Evolutionary conservation across 1,284 basidiomycete species (phyloP).

Genomic region (Rhodotorula mucilaginosa): DNA sequence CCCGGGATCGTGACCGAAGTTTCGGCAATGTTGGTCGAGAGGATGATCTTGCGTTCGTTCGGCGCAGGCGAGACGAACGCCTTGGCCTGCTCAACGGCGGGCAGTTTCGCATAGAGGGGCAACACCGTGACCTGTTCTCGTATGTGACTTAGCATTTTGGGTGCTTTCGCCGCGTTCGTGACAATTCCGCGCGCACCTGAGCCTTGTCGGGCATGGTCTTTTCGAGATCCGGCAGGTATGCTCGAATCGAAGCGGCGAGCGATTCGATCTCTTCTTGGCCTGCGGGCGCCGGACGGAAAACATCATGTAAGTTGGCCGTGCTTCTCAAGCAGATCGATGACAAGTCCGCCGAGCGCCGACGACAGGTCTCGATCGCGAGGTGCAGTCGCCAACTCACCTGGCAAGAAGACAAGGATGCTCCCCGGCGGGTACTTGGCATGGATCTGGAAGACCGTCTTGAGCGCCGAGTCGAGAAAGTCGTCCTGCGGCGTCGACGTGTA

Average conservation of each 20-base stretch:
- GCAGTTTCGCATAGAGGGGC: conserved; percentile 80
- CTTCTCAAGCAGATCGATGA: too few relatives aligned
- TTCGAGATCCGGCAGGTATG: conserved; percentile 51
- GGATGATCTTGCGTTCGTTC: conserved; percentile 79
- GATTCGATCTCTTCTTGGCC: conserved; percentile 97
- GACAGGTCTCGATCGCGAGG: neutral
- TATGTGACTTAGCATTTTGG: too few relatives aligned
- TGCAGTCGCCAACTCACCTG: conserved; percentile 56
- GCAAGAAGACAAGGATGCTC: conserved; percentile 90
- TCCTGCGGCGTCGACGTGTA: conserved; percentile 68
- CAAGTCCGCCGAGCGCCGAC: neutral
- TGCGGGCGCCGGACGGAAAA: too few relatives aligned
- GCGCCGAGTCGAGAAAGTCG: conserved; percentile 85
- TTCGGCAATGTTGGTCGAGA: conserved; percentile 96
- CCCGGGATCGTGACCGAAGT: conserved; percentile 97
- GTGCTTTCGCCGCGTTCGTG: too few relatives aligned
- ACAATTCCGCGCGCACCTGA: too few relatives aligned
- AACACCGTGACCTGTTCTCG: conserved; percentile 64
- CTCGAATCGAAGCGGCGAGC: conserved; percentile 67
- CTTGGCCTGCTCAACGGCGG: conserved; percentile 70
- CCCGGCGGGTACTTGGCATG: conserved; percentile 71
- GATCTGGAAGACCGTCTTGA: conserved; percentile 87
- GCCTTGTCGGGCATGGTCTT: conserved; percentile 19
- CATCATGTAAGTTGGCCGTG: too few relatives aligned
- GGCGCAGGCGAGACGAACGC: conserved; percentile 66